A percentile compares a stretch with the other conserved stretches of the same genome.
These are phyloP conservation scores for Wickerhamomyces queroliae DNA, from an alignment of 805 yeast species.

Conservation along the genomic window DNA sequence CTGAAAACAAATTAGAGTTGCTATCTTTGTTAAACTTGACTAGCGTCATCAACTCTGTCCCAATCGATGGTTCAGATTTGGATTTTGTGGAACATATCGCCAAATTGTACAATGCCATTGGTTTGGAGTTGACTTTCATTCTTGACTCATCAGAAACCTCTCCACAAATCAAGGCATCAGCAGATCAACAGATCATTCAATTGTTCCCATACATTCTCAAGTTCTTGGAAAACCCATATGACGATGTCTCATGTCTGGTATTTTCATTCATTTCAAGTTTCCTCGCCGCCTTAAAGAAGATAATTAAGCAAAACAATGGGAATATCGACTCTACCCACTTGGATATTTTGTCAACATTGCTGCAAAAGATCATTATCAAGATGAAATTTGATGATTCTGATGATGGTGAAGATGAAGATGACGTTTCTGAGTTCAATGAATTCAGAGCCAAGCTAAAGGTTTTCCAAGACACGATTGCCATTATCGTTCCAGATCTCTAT, in stretches of 20 bases:
- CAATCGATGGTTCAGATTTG: conserved; percentile 3
- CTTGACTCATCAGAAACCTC: conserved; percentile 48
- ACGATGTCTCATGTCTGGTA: conserved; percentile 80
- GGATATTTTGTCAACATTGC: conserved; percentile 55
- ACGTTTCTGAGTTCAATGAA: conserved; percentile 73
- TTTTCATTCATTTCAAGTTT: conserved; percentile 77
- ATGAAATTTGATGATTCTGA: conserved; percentile 76
- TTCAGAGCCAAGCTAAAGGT: conserved; percentile 66
- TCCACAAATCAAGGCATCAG: conserved; percentile 30
- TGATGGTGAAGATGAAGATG: conserved; percentile 69
- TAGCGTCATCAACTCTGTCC: conserved; percentile 36
- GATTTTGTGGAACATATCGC: conserved; percentile 64
- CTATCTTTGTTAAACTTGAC: conserved; percentile 65
- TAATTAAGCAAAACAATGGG: conserved; percentile 33
- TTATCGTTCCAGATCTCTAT: conserved; percentile 54
- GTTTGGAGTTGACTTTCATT: conserved; percentile 67
- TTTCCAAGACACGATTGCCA: conserved; percentile 79
- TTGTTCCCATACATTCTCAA: conserved; percentile 69
- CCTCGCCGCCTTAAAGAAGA: conserved; percentile 62
- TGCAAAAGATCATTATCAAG: conserved; percentile 67
- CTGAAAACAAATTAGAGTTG: conserved; percentile 57
- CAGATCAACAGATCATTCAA: conserved; percentile 46
- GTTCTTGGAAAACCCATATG: conserved; percentile 77
- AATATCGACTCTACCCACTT: conserved; percentile 30
- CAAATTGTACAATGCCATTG: conserved; percentile 65